Evolutionary conservation across 108 stramenopile genomes (phyloP), one percentile per base, ranked within the genome.

Genomic region (Epipyxis sp.): DNA sequence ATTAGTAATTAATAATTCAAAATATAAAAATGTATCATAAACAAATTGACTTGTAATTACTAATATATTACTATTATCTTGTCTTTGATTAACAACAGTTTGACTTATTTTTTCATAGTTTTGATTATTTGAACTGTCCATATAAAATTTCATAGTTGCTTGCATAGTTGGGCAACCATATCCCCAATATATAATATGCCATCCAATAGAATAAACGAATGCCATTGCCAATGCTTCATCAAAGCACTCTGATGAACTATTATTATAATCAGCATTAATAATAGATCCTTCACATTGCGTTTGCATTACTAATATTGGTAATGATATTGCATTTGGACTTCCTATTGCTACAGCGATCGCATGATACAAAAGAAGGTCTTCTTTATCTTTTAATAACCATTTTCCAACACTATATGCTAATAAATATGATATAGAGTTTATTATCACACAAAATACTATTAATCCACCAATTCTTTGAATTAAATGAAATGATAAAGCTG

Each of bases 241-340:
- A 25, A 20, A 57, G 54, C 54, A 57, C 25, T 57, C 25, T 16
- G 16, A 16, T 20, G 54, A 57, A 25, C 25, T 25, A 25, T 57
- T 16, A 57, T 57, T 57, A 25, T 20, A 57, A 25, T 57, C 54
- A 25, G 54, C 54, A 57, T 57, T 57, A 25, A 57, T 57, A 16
- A 57, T 20, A 57, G 16, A 20, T 16, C 25, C 54, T 57, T 57
- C 20, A 57, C 54, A 57, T 25, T 20, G 25, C 20, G 25, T 57
- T 57, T 57, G 54, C 54, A 57, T 57, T 16, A 57, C 54, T 57
- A 57, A 57, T 16, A 57, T 57, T 20, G 54, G 54, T 16, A 57
- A 25, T 20, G 20, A 16, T 20, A 57, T 57, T 16, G 54, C 54
- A 57, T 57, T 57, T 57, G 20, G 20, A 57, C 25, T 57, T 57